These are phyloP conservation scores for Bipolaris zeicola DNA, from an alignment of 2,329 filamentous ascomycete species.

Conservation along the genomic window DNA sequence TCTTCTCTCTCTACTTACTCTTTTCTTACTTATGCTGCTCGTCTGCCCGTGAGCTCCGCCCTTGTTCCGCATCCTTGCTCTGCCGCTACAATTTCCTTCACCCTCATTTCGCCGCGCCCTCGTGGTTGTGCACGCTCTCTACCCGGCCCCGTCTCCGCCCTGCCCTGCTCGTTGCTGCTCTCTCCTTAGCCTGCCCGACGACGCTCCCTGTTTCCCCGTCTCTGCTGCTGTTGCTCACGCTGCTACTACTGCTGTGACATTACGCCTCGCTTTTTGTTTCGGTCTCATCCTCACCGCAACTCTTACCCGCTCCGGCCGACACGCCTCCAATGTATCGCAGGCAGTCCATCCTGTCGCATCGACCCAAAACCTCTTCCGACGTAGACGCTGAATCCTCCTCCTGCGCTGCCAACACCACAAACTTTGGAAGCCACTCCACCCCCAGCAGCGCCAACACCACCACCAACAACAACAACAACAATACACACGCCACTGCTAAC, in stretches of 20 bases:
- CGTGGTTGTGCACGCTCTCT: constrained; percentile 22
- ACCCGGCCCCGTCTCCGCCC: not conserved
- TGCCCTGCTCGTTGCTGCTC: not conserved
- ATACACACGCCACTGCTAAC: not conserved
- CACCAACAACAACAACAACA: constrained; percentile 23
- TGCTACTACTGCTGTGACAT: not conserved
- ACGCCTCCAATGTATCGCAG: constrained; percentile 45
- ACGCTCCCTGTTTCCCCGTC: constrained; percentile 1
- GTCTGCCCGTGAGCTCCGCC: constrained; percentile 10
- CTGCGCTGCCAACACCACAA: not conserved
- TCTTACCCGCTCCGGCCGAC: constrained; percentile 11
- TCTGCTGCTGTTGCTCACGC: not conserved
- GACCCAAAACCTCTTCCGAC: constrained; percentile 52
- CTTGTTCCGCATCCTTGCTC: constrained; percentile 12
- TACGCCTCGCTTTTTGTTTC: constrained; percentile 5
- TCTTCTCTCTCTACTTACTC: not conserved
- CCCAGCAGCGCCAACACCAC: constrained; percentile 29
- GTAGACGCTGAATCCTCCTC: constrained; percentile 36
- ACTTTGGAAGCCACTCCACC: not conserved
- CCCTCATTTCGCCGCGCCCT: constrained; percentile 7
- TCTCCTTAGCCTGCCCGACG: constrained; percentile 1
- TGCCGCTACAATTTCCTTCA: constrained; percentile 4
- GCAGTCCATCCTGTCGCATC: constrained; percentile 44
- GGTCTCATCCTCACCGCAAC: constrained; percentile 7
- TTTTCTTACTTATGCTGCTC: constrained; percentile 10